A percentile compares a stretch with the other conserved stretches of the same genome.
Conservation (phyloP, 257 asterid species). For the Agastache rugosa region DNA sequence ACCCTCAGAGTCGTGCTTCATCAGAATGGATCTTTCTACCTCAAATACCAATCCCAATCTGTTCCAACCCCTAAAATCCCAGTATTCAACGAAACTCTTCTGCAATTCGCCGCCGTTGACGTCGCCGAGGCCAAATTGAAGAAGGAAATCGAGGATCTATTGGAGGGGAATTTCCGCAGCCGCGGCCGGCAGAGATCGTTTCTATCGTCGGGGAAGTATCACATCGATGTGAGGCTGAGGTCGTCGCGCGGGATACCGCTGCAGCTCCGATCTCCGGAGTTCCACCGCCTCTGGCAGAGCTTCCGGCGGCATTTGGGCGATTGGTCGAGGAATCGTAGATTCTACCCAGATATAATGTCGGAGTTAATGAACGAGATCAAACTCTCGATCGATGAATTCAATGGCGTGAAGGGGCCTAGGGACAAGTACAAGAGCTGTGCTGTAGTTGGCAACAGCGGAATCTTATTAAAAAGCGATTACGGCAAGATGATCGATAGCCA, state of each 20-base stretch:
- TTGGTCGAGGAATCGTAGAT: slow-evolving; percentile 77
- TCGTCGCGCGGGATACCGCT: slow-evolving; percentile 58
- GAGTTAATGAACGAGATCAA: slow-evolving; percentile 51
- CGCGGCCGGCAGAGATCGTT: slow-evolving; percentile 80
- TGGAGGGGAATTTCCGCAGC: slow-evolving; percentile 71
- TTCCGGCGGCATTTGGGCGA: slow-evolving; percentile 61
- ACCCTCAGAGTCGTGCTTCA: slow-evolving; percentile 54
- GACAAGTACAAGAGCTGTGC: slow-evolving; percentile 73
- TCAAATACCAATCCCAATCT: slow-evolving; percentile 46
- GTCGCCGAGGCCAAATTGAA: slow-evolving; percentile 65
- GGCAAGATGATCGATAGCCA: slow-evolving; percentile 77
- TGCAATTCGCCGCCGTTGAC: slow-evolving; percentile 68
- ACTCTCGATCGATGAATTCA: slow-evolving; percentile 39
- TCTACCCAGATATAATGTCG: slow-evolving; percentile 52
- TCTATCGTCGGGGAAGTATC: slow-evolving; percentile 70
- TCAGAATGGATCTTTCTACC: slow-evolving; percentile 50
- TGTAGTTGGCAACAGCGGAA: slow-evolving; percentile 96
- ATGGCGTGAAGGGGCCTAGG: slow-evolving; percentile 31
- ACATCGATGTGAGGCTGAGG: slow-evolving; percentile 52
- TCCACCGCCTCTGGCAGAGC: slow-evolving; percentile 66
- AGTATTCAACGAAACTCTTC: slow-evolving; percentile 65
- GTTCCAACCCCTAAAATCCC: slow-evolving; percentile 36
- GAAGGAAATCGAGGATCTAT: slow-evolving; percentile 71
- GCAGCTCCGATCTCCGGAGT: slow-evolving; percentile 77
- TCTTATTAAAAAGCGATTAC: slow-evolving; percentile 56